Base-by-base conservation (phyloP, 176 grass and related monocot genomes). In the Bromus sterilis region DNA sequence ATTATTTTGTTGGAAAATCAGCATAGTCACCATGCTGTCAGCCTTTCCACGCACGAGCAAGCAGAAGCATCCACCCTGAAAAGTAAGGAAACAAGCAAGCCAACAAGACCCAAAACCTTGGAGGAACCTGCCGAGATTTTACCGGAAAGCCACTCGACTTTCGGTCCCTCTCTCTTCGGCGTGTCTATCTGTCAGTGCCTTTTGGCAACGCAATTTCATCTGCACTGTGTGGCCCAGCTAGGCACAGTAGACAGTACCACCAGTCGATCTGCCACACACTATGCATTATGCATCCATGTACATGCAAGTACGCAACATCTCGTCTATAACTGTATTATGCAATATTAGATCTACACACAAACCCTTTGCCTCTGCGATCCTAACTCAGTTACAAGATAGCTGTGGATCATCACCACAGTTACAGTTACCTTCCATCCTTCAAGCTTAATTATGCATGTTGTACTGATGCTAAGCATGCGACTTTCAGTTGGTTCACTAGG, bases 81-180 rank as follows among this genome's bases (percentile, higher is more conserved):
- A 69, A 69, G 36, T 11, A 42, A 26, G 24, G 36, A 6, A 25
- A 11, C 66, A n/a, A 24, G 11, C 36, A 6, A 70, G 66, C 61
- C 61, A 64, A 64, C 61, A 64, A 34, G 61, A 64, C 15, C 66
- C 66, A 69, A 69, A 69, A 69, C 14, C 34, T 69, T 69, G 66
- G 66, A 70, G 66, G 66, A 70, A 70, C 66, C 36, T 70, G n/a
- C 66, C 66, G 36, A 42, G 66, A 70, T 42, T 70, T 70, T 42
- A 42, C 37, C 37, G n/a, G 3, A 24, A 42, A 70, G 66, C 36
- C n/a, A 12, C 23, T 70, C 66, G 12, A 70, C 66, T 70, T 70
- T 70, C 13, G 66, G 35, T 16, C 37, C 66, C 66, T 41, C 35
- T 25, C 46, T 68, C 65, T 40, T 68, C 35, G 35, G 39, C 65